Base-by-base conservation (phyloP, 768 basidiomycete species). In the Suillus brevipes region DNA sequence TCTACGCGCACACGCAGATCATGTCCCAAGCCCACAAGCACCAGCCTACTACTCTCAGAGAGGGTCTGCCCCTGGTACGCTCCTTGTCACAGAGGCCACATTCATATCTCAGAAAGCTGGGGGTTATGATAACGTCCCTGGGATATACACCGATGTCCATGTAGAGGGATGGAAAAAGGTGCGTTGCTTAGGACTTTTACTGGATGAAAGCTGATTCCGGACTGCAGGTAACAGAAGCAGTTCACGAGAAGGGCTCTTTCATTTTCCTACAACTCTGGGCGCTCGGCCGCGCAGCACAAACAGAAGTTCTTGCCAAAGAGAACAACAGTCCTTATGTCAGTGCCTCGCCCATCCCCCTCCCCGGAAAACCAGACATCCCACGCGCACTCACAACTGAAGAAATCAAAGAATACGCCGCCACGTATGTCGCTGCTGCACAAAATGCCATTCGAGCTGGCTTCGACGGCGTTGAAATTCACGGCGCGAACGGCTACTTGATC, bases 71-170 rank as follows among this genome's bases (percentile, higher is more conserved):
- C 80, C 83, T 0, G 87, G 87, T 0, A 87, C 84, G 0, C 74
- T 89, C 10, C 73, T 87, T 52, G 81, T 91, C 62, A 74, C 85
- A 2, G 88, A 90, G 73, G 87, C 80, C 0, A 86, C 86, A 3
- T 76, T 81, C 60, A 83, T 90, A 56, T 80, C 83, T 0, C 71
- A 74, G 2, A 68, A 80, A 20, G 85, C 87, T 0, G 85, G 83
- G 2, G 87, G 86, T 2, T 78, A 75, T 50, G 58, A 64, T 2
- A 74, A 85, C 61, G 80, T 83, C 0, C 90, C 90, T 2, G 90
- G 90, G 0, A 85, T 91, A 62, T 91, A 84, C 79, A 85, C 73
- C n/a, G 72, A 82, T 3, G 85, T 82, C 28, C 91, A 94, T 67
- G 81, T 82, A 38, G 64, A 69, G 7, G 80, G 70, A 0, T 87